These are phyloP conservation scores for Ceratobasidium sp. DNA, from an alignment of 1,284 basidiomycete species.

Conservation along the genomic window DNA sequence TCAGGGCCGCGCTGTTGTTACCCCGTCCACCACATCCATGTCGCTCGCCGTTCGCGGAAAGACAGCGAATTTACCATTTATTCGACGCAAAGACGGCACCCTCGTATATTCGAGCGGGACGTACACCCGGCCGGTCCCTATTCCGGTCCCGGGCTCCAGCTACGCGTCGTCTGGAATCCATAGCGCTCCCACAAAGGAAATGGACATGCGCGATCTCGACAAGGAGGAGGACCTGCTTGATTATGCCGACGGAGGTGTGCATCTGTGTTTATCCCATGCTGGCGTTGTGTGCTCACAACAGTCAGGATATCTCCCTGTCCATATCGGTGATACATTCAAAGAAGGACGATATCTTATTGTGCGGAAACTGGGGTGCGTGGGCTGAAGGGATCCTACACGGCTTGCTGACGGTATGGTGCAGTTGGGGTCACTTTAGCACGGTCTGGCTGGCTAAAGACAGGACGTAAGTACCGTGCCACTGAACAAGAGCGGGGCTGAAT, in stretches of 20 bases:
- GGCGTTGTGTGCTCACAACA: background rate
- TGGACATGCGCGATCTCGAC: conserved; percentile 33
- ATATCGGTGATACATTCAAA: conserved; percentile 91
- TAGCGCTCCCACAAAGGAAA: conserved; percentile 16
- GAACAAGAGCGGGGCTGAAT: background rate
- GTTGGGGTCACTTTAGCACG: conserved; percentile 88
- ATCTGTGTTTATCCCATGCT: background rate
- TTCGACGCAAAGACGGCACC: conserved; percentile 27
- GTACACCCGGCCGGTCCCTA: conserved; percentile 14
- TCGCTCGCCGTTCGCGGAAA: conserved; percentile 5
- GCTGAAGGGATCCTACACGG: no score
- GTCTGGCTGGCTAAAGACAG: conserved; percentile 89
- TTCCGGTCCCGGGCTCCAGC: conserved; percentile 28
- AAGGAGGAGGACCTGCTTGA: conserved; percentile 44
- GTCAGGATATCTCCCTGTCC: conserved; percentile 60
- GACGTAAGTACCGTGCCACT: conserved; percentile 54
- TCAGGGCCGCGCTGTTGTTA: background rate
- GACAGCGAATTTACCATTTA: conserved; percentile 9
- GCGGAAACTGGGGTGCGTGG: conserved; percentile 76
- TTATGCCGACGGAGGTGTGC: conserved; percentile 41
- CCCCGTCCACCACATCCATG: conserved; percentile 14
- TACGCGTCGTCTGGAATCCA: background rate
- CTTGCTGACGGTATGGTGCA: background rate
- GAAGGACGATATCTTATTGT: conserved; percentile 84
- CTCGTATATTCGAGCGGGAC: conserved; percentile 16